Evolutionary conservation across 176 grass and related monocot genomes (phyloP).

Genomic region (Avena eriantha): DNA sequence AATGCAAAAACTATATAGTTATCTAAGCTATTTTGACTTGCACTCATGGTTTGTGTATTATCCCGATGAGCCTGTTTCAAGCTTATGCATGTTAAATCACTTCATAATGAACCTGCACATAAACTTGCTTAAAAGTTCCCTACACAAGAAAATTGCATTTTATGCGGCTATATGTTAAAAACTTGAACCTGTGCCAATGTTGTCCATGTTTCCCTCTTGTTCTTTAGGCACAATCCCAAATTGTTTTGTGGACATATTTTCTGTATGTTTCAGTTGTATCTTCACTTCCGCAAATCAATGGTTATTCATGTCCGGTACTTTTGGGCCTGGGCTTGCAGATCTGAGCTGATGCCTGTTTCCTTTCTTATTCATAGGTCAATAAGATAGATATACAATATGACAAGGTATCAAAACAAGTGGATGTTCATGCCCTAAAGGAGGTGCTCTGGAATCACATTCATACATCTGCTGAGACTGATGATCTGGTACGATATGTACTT

Average conservation of each 20-base stretch:
- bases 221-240: neutral
- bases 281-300: conserved; percentile 10
- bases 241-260: conserved; percentile 2
- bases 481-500: conserved; percentile 50
- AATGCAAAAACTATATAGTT: neutral
- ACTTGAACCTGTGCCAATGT: neutral
- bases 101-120: conserved; percentile 12
- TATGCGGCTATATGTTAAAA: neutral
- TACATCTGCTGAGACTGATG: conserved; percentile 55
- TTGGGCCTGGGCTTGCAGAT: neutral
- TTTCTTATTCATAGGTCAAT: conserved; percentile 67
- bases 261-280: neutral
- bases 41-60: neutral
- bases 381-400: conserved; percentile 93
- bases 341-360: conserved; percentile 38
- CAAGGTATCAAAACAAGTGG: conserved; percentile 97
- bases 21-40: conserved; percentile 3
- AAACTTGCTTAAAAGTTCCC: conserved; percentile 5
- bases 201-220: neutral
- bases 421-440: conserved; percentile 97
- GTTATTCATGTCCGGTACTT: neutral
- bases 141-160: neutral
- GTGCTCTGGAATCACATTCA: conserved; percentile 91
- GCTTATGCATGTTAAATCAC: neutral
- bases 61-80: neutral